A percentile compares a stretch with the other conserved stretches of the same genome.
Evolutionary conservation across 2,329 filamentous ascomycete species (phyloP).

Genomic region (Akanthomyces lecanii): DNA sequence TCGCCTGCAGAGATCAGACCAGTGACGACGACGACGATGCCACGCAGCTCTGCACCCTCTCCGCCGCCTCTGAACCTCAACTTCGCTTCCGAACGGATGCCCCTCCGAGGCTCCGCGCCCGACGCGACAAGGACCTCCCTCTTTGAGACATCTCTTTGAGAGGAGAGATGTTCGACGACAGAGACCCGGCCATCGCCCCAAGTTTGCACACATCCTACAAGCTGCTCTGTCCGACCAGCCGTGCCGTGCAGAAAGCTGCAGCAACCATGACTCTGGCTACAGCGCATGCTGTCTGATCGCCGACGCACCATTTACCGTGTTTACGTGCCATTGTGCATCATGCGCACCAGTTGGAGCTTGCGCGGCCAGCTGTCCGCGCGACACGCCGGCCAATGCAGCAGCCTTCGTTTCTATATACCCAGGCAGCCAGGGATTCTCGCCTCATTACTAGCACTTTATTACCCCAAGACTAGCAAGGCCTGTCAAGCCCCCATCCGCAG

Average conservation of each 20-base stretch:
- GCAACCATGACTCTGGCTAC: neutral
- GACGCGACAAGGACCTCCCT: neutral
- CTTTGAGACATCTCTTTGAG: neutral
- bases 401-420: neutral
- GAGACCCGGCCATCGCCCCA: neutral
- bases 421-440: neutral
- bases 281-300: neutral
- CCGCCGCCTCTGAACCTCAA: neutral
- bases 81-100: neutral
- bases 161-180: conserved; percentile 1
- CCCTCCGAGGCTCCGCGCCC: conserved; percentile 3
- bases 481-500: neutral
- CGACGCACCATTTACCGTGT: neutral
- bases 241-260: neutral
- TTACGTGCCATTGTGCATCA: neutral
- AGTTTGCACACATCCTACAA: neutral
- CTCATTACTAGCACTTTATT: too few species aligned
- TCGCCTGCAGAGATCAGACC: neutral
- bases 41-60: neutral
- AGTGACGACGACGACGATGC: neutral
- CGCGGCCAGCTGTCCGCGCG: conserved; percentile 3
- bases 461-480: neutral
- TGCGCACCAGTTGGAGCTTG: neutral
- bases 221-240: neutral
- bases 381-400: neutral